Percentiles rank a stretch among this genome's conserved stretches.
These are phyloP conservation scores for Daldinia bambusicola DNA, from an alignment of 495 filamentous ascomycete genomes.

Conservation along the genomic window DNA sequence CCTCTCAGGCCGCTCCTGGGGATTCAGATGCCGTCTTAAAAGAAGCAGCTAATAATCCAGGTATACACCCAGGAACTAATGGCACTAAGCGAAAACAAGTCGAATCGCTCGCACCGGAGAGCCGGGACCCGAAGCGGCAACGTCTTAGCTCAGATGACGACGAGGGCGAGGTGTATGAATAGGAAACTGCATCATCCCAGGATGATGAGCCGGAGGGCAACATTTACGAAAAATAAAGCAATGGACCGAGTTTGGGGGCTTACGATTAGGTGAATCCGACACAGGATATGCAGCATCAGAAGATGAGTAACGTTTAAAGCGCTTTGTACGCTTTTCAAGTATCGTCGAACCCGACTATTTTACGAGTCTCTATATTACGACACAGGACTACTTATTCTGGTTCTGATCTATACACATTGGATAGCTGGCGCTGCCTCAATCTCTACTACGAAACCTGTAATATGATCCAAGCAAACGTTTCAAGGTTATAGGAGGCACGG, in stretches of 20 bases:
- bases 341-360: neutral
- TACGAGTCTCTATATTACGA: neutral
- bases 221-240: neutral
- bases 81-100: slow-evolving; percentile 51
- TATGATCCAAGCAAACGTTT: neutral
- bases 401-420: neutral
- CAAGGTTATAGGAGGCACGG: neutral
- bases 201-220: neutral
- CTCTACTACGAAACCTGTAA: neutral
- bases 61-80: slow-evolving; percentile 50
- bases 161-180: slow-evolving; percentile 49
- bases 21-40: slow-evolving; percentile 60
- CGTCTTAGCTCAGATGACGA: slow-evolving; percentile 47
- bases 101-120: slow-evolving; percentile 44
- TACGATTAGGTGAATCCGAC: neutral
- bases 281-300: slow-evolving; percentile 1
- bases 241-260: neutral
- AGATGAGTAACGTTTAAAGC: slow-evolving; percentile 2
- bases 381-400: neutral
- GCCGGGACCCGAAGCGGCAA: slow-evolving; percentile 43
- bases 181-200: slow-evolving; percentile 11
- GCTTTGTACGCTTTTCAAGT: neutral
- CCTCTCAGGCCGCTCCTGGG: slow-evolving; percentile 48
- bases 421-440: neutral
- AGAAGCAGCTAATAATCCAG: slow-evolving; percentile 57